phyloP scores from a whole-genome alignment of 768 basidiomycete species.

The Lentinula raphanica region DNA sequence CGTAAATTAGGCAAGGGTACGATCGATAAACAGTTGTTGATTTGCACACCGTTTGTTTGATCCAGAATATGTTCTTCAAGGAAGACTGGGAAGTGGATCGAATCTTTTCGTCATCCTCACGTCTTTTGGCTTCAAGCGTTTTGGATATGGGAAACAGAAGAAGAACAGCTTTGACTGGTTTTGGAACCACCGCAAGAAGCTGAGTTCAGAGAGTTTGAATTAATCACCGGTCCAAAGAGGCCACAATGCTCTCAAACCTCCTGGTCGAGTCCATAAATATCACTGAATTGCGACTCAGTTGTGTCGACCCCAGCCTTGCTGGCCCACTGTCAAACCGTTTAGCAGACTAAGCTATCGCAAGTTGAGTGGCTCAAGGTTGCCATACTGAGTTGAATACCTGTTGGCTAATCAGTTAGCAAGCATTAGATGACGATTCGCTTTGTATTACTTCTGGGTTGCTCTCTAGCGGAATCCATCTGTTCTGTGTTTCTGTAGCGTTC shows the following conservation, averaged over 20 bases:
- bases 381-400: conserved; percentile 47
- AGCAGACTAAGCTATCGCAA: background rate
- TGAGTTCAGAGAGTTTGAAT: conserved; percentile 25
- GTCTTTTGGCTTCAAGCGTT: conserved; percentile 41
- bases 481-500: too few relatives aligned
- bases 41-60: conserved; percentile 88
- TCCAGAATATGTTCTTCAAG: conserved; percentile 54
- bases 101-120: conserved; percentile 57
- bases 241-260: conserved; percentile 48
- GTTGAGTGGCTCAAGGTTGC: background rate
- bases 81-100: conserved; percentile 51
- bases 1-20: background rate
- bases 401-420: background rate
- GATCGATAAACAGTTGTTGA: background rate
- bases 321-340: conserved; percentile 49
- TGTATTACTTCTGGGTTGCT: conserved; percentile 50
- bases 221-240: too few relatives aligned
- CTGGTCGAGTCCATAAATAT: conserved; percentile 69
- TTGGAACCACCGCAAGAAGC: conserved; percentile 64
- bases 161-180: conserved; percentile 78
- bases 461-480: conserved; percentile 87
- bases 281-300: conserved; percentile 49
- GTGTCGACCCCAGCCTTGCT: conserved; percentile 57
- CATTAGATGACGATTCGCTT: background rate
- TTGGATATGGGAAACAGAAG: conserved; percentile 76